phyloP scores from a whole-genome alignment of 768 basidiomycete species.

The Mycena alexandri region DNA sequence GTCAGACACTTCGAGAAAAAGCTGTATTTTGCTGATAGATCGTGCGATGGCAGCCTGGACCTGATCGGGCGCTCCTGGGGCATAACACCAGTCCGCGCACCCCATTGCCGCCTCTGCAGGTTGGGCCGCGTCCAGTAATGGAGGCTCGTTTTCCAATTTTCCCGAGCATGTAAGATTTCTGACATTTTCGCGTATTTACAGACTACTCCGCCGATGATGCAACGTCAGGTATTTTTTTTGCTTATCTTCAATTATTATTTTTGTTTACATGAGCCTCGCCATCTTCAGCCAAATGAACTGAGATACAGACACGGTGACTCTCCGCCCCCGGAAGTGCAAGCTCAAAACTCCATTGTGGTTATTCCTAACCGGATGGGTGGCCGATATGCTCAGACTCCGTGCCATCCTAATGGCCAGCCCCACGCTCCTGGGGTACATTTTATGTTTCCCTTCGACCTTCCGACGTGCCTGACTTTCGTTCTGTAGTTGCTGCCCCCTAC shows the following conservation, averaged over 20 bases:
- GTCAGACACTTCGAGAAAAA: background rate
- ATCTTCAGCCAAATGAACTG: slow-evolving; percentile 7
- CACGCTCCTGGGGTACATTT: slow-evolving; percentile 34
- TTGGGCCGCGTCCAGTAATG: slow-evolving; percentile 4
- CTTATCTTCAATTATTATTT: background rate
- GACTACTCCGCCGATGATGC: background rate
- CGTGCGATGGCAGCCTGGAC: slow-evolving; percentile 21
- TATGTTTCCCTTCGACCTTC: background rate
- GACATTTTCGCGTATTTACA: background rate
- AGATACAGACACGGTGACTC: slow-evolving; percentile 8
- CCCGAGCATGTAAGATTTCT: background rate
- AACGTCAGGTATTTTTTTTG: background rate
- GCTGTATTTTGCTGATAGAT: slow-evolving; percentile 6
- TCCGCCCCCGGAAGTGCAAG: background rate
- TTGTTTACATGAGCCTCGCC: background rate
- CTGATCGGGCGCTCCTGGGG: slow-evolving; percentile 14
- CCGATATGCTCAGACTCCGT: slow-evolving; percentile 36
- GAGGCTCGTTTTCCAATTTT: slow-evolving; percentile 23
- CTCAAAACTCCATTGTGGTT: slow-evolving; percentile 15
- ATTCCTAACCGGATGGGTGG: slow-evolving; percentile 37
- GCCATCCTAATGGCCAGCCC: slow-evolving; percentile 36
- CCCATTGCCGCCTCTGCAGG: slow-evolving; percentile 23
- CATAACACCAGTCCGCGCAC: slow-evolving; percentile 12
- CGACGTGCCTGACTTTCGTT: too few relatives aligned
- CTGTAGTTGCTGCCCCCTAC: slow-evolving; percentile 28